Percentiles rank a stretch among this genome's conserved stretches.
These are phyloP conservation scores for Alternaria brassicicola DNA, from an alignment of 2,329 filamentous ascomycete genomes.

Conservation along the genomic window DNA sequence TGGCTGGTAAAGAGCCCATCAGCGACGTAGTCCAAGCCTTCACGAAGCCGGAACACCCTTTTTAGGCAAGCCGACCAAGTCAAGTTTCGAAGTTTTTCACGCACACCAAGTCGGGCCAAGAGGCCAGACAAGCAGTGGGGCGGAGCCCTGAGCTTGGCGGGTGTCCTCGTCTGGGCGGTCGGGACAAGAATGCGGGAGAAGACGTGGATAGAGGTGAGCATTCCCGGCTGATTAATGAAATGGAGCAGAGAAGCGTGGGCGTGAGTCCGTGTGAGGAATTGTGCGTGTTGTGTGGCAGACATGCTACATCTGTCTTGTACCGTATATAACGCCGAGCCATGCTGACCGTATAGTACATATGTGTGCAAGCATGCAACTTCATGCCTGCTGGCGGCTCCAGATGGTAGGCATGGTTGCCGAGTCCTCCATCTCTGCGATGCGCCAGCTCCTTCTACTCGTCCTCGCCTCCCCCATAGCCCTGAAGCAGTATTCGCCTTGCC, in stretches of 20 bases:
- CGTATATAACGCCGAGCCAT: conserved; percentile 36
- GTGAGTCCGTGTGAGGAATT: neutral
- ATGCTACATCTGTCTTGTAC: neutral
- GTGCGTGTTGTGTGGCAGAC: neutral
- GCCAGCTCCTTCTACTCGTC: neutral
- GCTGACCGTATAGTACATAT: conserved; percentile 38
- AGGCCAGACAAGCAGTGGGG: conserved; percentile 2
- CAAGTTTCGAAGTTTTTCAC: neutral
- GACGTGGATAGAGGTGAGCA: neutral
- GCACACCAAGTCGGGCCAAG: conserved; percentile 9
- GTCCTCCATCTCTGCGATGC: neutral
- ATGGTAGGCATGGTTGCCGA: neutral
- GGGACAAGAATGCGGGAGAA: neutral
- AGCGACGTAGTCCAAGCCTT: conserved; percentile 6
- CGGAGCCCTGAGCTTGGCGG: conserved; percentile 11
- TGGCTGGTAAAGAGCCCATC: neutral
- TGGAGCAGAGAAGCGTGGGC: neutral
- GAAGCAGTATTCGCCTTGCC: neutral
- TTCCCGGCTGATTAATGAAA: neutral
- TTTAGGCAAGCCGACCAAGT: conserved; percentile 1
- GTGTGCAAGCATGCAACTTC: conserved; percentile 17
- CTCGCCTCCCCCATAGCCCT: neutral
- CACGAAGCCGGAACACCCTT: neutral
- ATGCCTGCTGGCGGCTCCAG: neutral
- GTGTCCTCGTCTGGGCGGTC: conserved; percentile 3